Conservation (phyloP, 345 rosid species). For the Populus davidiana region DNA sequence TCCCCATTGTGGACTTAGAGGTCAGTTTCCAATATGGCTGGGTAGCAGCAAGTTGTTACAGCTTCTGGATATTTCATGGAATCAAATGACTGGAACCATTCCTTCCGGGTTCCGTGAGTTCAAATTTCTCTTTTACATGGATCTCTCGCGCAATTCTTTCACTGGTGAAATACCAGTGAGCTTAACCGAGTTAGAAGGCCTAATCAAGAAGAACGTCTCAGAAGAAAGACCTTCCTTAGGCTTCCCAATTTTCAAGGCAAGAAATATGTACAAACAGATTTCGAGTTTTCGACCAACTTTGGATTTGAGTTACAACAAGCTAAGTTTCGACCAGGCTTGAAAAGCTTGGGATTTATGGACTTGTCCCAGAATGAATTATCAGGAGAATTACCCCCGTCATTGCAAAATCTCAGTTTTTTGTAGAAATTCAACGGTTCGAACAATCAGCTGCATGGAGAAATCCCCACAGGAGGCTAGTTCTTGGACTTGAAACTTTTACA, state of each 20-base stretch:
- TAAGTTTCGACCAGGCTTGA: constrained; percentile 12
- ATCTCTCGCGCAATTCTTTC: constrained; percentile 34
- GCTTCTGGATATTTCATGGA: constrained; percentile 22
- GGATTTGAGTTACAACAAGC: constrained; percentile 23
- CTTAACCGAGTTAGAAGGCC: constrained; percentile 17
- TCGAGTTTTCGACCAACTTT: constrained; percentile 17
- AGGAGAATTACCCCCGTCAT: constrained; percentile 28
- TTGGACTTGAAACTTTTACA: too few relatives aligned
- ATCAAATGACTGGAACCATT: constrained; percentile 15
- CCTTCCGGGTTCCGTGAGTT: constrained; percentile 19
- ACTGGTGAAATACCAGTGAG: constrained; percentile 28
- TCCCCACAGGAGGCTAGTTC: constrained; percentile 30
- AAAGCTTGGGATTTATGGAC: constrained; percentile 19
- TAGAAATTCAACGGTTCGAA: too few relatives aligned
- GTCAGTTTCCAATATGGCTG: constrained; percentile 25
- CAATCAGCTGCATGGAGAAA: constrained; percentile 26
- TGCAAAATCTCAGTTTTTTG: constrained; percentile 17
- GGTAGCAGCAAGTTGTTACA: constrained; percentile 1
- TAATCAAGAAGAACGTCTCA: neutral
- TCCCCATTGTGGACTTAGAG: constrained; percentile 9
- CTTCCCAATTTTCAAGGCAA: neutral
- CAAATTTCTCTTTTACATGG: constrained; percentile 24
- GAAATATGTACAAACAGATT: constrained; percentile 13
- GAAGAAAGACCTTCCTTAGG: neutral
- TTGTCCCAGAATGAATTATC: constrained; percentile 20